Conservation (phyloP, 163 green algal species). For the Smithsoniella earleae region DNA sequence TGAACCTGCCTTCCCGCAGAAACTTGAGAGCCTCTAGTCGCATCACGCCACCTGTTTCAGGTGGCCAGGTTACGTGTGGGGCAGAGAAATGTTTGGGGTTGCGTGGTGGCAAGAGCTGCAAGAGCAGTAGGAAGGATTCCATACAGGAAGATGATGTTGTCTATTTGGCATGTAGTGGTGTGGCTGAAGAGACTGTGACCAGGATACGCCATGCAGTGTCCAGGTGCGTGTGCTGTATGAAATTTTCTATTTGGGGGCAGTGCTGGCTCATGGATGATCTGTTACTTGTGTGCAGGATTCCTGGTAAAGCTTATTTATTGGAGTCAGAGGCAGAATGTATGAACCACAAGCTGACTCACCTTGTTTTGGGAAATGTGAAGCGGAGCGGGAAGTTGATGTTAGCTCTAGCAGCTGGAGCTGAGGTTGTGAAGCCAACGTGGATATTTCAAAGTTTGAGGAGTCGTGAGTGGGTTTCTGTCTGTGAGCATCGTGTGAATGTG, state of each 20-base stretch:
- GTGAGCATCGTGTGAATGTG: not conserved
- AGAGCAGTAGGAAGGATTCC: too few species aligned
- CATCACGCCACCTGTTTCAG: too few species aligned
- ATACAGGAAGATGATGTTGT: not conserved
- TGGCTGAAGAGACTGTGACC: not conserved
- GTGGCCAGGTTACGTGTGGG: too few species aligned
- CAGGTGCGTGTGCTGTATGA: not conserved
- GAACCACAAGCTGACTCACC: not conserved
- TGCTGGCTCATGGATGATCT: too few species aligned
- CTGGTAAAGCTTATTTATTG: not conserved
- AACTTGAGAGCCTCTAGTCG: too few species aligned
- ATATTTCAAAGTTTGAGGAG: slow-evolving; percentile 12
- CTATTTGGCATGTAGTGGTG: not conserved
- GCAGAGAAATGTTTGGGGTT: too few species aligned
- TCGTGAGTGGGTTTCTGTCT: not conserved
- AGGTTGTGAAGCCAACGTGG: not conserved
- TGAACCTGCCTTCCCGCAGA: too few species aligned
- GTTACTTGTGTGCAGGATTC: not conserved
- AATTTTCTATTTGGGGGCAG: too few species aligned
- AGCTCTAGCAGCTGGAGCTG: slow-evolving; percentile 1
- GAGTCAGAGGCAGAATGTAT: not conserved
- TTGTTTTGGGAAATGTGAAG: not conserved
- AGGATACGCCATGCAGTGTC: not conserved
- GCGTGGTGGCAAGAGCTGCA: too few species aligned
- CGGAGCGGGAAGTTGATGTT: slow-evolving; percentile 8